Conservation (phyloP, 2,329 filamentous ascomycete species). For the Ceratocystis smalleyi region DNA sequence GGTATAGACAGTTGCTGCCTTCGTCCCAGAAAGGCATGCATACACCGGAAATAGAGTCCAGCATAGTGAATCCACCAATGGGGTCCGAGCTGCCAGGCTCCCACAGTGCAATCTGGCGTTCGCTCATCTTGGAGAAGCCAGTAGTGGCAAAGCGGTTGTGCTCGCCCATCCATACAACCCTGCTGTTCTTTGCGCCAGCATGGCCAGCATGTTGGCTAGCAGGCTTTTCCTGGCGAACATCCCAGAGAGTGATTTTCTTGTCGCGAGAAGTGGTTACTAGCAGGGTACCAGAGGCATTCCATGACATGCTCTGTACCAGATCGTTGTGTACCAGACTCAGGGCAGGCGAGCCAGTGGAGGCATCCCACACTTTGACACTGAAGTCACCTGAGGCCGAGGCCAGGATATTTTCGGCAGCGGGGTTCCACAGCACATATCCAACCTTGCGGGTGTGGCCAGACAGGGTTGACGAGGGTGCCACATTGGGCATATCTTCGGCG, state of each 20-base stretch:
- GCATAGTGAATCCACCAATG: conserved; percentile 73
- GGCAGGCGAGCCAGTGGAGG: conserved; percentile 59
- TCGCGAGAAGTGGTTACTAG: conserved; percentile 88
- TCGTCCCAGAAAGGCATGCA: conserved; percentile 99
- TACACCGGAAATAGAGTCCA: conserved; percentile 93
- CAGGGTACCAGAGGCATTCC: conserved; percentile 77
- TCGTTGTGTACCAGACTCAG: conserved; percentile 73
- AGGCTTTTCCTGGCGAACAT: conserved; percentile 81
- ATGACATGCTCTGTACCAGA: conserved; percentile 87
- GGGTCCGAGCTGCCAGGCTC: conserved; percentile 76
- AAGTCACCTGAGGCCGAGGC: conserved; percentile 91
- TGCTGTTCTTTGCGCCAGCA: conserved; percentile 89
- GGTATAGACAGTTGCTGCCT: conserved; percentile 82
- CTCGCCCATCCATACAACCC: conserved; percentile 92
- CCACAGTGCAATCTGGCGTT: conserved; percentile 90
- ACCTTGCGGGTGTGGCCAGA: conserved; percentile 90
- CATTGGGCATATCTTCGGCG: conserved; percentile 66
- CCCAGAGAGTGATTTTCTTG: conserved; percentile 97
- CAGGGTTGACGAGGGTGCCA: conserved; percentile 67
- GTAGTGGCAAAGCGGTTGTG: conserved; percentile 92
- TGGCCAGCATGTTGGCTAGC: conserved; percentile 76
- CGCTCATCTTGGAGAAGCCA: conserved; percentile 96
- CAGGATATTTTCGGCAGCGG: conserved; percentile 84
- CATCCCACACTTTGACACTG: conserved; percentile 90
- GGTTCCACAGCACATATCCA: conserved; percentile 95